Evolutionary conservation across 2,329 filamentous ascomycete genomes (phyloP), one percentile per base, ranked within the genome.

Genomic region (Dothistroma septosporum): DNA sequence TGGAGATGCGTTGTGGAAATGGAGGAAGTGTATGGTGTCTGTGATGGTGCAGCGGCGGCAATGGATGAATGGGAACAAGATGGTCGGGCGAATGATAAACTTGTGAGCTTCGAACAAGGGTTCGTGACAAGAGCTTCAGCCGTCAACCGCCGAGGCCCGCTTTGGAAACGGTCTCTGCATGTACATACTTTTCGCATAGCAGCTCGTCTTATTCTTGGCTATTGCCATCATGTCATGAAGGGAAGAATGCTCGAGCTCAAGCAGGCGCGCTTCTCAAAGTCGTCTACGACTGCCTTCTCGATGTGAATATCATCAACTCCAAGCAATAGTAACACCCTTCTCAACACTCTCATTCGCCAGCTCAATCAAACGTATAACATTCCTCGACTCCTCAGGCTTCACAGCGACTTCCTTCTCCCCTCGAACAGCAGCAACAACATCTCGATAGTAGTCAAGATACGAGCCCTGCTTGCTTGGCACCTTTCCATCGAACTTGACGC

Each of bases 391-490:
- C 22, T 73, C 71, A 0, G 77, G 72, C 59, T 76, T 75, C 0
- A 80, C 77, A 11, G 67, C 67, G 1, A 79, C 11, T 60, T 78
- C 74, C 0, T 61, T 73, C 57, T 74, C 71, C 0, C 77, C 76
- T 11, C 72, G 69, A 21, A 80, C 75, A 0, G 78, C 75, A 10
- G 73, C 68, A 0, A 75, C 76, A 9, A 79, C 59, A 62, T 79
- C 77, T 32, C 76, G 72, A 60, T 80, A 80, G 14, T 76, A 71
- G 0, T 74, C 76, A 41, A 74, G 62, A 66, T 77, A 79, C 33
- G 71, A 69, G 0, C 79, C 78, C 0, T 68, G 72, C 21, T 77
- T 54, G 44, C 73, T 80, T 0, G 77, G 75, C 14, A 62, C 53
- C n/a, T 35, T 46, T 11, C 62, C 60, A 44, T 64, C 55, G 12